Evolutionary conservation across 768 basidiomycete genomes (phyloP).

Genomic region (Punctularia strigosozonata): DNA sequence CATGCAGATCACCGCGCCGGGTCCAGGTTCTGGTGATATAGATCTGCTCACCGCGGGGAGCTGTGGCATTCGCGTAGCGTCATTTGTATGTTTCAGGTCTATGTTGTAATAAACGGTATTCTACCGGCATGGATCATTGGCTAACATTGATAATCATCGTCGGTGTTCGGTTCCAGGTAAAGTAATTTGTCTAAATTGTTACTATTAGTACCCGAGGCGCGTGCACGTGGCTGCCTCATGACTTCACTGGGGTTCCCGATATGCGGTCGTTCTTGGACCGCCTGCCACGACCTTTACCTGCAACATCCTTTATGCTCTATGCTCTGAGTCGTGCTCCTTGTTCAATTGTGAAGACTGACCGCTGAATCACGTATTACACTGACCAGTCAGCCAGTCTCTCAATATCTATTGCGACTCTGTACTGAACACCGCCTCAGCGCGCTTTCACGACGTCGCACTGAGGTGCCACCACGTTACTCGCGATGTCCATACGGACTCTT

Average conservation of each 20-base stretch:
- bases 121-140: background rate
- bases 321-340: too few relatives aligned
- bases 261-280: too few relatives aligned
- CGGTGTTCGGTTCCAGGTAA: too few relatives aligned
- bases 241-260: too few relatives aligned
- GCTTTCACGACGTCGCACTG: background rate
- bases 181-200: too few relatives aligned
- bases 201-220: too few relatives aligned
- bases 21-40: too few relatives aligned
- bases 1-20: background rate
- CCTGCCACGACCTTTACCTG: too few relatives aligned
- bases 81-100: background rate
- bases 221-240: too few relatives aligned
- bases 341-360: background rate
- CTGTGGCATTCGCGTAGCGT: background rate
- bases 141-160: too few relatives aligned
- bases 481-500: slow-evolving; percentile 60
- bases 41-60: background rate
- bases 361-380: background rate
- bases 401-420: background rate
- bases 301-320: too few relatives aligned
- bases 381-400: background rate
- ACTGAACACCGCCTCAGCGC: background rate
- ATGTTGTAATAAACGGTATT: background rate
- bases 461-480: slow-evolving; percentile 2